Base-by-base conservation (phyloP, 73 alveolate species). In the Tetrahymena malaccensis region DNA sequence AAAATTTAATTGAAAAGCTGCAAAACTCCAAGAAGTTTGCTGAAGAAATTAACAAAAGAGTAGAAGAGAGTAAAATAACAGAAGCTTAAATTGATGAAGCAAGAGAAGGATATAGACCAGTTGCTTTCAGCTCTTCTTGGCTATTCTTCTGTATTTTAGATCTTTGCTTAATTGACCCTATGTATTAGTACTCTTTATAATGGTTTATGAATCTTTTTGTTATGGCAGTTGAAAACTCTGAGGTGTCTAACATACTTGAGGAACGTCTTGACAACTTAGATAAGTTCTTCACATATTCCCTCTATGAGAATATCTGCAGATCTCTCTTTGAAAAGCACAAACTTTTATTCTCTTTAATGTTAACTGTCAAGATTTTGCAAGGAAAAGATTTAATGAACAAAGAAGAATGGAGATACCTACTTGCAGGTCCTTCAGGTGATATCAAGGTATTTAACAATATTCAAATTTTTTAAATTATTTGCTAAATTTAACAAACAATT, bases 381-480 rank as follows among this genome's bases (percentile, higher is more conserved):
- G 97, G 96, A 56, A 96, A 96, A 93, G 97, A 94, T 43, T 55
- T 94, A 94, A 84, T 84, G 40, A 94, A 84, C 85, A 19, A 94
- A 85, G 95, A 94, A 10, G 96, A 94, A 84, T 70, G 44, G 85
- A 93, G 99, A 96, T 98, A 97, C 89, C 96, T 98, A 96, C 97
- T 99, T 44, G 99, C 99, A 31, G 99, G 99, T 13, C 99, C 99
- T 85, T 93, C 98, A 43, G 99, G 99, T 55, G 99, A 98, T 84
- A 97, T 97, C 43, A 98, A 98, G 95, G 98, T 98, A 16, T 97
- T 56, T 37, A 27, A 58, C 21, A 7, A 56, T 22, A 22, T 31
- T 9, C 37, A 19, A 19, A 22, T 50, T 50, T 50, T 1, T 50
- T 50, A 10, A 50, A 27, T 19, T 50, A 15, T 50, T 50, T 50